Conservation (phyloP, 495 filamentous ascomycete species). For the Staphylotrichum longicolle region DNA sequence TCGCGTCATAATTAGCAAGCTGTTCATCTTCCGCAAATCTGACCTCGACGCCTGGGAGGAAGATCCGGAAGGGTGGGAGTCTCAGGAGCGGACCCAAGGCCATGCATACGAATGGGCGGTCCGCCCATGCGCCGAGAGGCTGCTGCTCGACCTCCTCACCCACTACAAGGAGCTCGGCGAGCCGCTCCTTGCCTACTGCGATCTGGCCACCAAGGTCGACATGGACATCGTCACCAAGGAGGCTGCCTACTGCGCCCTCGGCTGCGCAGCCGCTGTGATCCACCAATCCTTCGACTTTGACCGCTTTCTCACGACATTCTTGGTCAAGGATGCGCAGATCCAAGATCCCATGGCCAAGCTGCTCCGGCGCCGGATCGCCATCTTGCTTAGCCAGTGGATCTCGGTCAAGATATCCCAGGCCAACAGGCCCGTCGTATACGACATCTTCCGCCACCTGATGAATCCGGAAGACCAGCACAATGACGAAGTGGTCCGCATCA, state of each 20-base stretch:
- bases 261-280: conserved; percentile 75
- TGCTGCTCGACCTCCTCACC: conserved; percentile 87
- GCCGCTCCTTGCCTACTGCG: conserved; percentile 76
- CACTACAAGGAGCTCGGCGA: conserved; percentile 76
- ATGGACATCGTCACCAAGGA: conserved; percentile 81
- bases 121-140: conserved; percentile 84
- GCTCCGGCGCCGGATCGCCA: conserved; percentile 81
- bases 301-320: conserved; percentile 65
- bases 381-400: conserved; percentile 88
- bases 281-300: conserved; percentile 73
- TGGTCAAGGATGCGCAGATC: conserved; percentile 77
- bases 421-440: conserved; percentile 71
- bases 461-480: conserved; percentile 73
- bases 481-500: conserved; percentile 88
- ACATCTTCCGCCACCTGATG: conserved; percentile 86
- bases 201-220: conserved; percentile 62
- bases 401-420: conserved; percentile 63
- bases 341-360: conserved; percentile 75
- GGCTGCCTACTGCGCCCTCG: conserved; percentile 89
- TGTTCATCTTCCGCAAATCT: conserved; percentile 80
- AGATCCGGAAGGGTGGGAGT: conserved; percentile 91
- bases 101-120: conserved; percentile 86
- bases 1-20: conserved; percentile 76
- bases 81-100: conserved; percentile 71
- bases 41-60: conserved; percentile 90